phyloP scores from a whole-genome alignment of 1,284 basidiomycete species.

The Tilletia horrida region DNA sequence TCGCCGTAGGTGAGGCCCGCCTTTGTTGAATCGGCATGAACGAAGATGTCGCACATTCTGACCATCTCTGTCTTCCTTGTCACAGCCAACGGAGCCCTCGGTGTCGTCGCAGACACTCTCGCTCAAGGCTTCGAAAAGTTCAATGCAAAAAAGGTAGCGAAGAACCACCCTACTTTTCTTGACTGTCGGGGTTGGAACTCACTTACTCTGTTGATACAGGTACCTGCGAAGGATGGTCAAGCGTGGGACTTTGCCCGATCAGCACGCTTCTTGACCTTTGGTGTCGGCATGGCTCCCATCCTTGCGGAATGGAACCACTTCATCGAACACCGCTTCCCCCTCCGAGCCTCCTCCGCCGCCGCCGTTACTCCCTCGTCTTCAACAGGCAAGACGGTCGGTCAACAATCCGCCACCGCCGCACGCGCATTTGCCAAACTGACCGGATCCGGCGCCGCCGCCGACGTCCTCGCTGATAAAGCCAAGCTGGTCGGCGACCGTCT shows the following conservation, averaged over 20 bases:
- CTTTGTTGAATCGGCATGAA: too few species aligned
- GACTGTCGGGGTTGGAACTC: background rate
- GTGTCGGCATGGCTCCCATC: conserved; percentile 48
- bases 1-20: conserved; percentile 28
- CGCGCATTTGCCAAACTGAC: background rate
- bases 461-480: background rate
- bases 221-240: background rate
- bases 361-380: background rate
- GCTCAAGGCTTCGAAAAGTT: conserved; percentile 48
- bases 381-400: background rate
- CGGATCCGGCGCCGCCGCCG: background rate
- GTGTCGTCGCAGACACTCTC: conserved; percentile 44
- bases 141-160: background rate
- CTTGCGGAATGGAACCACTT: conserved; percentile 52
- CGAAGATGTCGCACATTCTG: background rate
- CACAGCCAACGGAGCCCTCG: conserved; percentile 44
- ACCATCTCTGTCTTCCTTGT: background rate
- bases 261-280: conserved; percentile 45
- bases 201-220: background rate
- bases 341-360: conserved; percentile 19
- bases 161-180: background rate
- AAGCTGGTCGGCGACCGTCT: background rate
- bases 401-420: background rate
- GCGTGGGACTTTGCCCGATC: conserved; percentile 44
- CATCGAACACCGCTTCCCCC: conserved; percentile 45